These are phyloP conservation scores for Oryza nivara DNA, from an alignment of 176 grass and related monocot species.

Conservation along the genomic window DNA sequence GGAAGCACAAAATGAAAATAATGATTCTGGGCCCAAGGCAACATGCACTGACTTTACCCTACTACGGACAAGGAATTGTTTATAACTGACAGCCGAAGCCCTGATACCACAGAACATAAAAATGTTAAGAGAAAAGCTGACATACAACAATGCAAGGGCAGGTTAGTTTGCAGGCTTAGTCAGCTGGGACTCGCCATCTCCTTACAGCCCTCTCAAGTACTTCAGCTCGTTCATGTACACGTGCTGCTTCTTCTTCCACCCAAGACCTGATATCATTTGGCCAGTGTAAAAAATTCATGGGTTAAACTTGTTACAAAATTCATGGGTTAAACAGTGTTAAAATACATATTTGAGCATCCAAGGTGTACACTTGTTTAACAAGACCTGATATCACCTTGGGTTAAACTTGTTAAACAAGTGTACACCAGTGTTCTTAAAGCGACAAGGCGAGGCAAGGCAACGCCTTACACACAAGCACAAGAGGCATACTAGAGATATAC, in stretches of 20 bases:
- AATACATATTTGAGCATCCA: too few species aligned
- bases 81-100: neutral
- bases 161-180: slow-evolving; percentile 22
- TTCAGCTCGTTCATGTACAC: slow-evolving; percentile 39
- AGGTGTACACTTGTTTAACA: too few species aligned
- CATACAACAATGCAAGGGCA: neutral
- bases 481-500: too few species aligned
- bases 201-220: slow-evolving; percentile 54
- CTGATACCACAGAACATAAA: neutral
- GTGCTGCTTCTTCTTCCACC: slow-evolving; percentile 68
- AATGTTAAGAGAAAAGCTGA: neutral
- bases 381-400: too few species aligned
- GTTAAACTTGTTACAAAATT: too few species aligned
- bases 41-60: neutral
- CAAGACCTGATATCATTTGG: slow-evolving; percentile 46
- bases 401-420: too few species aligned
- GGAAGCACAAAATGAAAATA: neutral
- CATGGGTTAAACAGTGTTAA: too few species aligned
- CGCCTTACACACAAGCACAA: too few species aligned
- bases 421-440: too few species aligned
- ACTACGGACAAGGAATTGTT: neutral
- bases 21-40: neutral
- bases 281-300: too few species aligned
- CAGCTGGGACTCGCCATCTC: slow-evolving; percentile 59
- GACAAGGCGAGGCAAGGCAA: too few species aligned